A percentile compares a stretch with the other conserved stretches of the same genome.
Evolutionary conservation across 257 asterid species (phyloP).

Genomic region (Lithospermum erythrorhizon): DNA sequence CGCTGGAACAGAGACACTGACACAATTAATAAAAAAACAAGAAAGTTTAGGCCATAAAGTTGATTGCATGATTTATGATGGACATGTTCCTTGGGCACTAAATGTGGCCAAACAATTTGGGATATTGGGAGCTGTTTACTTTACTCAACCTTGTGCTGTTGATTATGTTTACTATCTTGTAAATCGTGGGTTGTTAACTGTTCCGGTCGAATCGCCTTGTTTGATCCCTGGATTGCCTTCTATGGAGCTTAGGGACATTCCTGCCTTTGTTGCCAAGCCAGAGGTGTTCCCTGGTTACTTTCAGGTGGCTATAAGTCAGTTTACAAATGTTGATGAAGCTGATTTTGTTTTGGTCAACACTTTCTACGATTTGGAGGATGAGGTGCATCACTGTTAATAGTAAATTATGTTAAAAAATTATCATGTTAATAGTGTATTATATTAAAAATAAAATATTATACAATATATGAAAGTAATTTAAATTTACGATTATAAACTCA

Average conservation of each 20-base stretch:
- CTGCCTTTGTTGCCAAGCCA: constrained; percentile 44
- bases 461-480: too few relatives aligned
- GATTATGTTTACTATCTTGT: constrained; percentile 45
- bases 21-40: constrained; percentile 26
- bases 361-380: constrained; percentile 44
- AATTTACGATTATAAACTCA: too few relatives aligned
- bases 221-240: constrained; percentile 52
- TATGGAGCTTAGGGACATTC: constrained; percentile 43
- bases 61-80: constrained; percentile 54
- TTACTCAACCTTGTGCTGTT: constrained; percentile 69
- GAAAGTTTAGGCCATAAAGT: constrained; percentile 15
- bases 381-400: constrained; percentile 17
- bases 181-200: constrained; percentile 28
- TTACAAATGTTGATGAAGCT: constrained; percentile 47
- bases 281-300: constrained; percentile 66
- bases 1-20: constrained; percentile 34
- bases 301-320: constrained; percentile 40
- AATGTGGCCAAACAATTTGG: constrained; percentile 36
- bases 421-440: too few relatives aligned
- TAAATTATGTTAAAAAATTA: too few relatives aligned
- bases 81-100: constrained; percentile 61
- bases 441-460: too few relatives aligned
- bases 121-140: constrained; percentile 37
- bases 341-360: constrained; percentile 62
- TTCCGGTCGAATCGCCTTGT: constrained; percentile 43